phyloP scores from a whole-genome alignment of 2,329 filamentous ascomycete genomes.

The Cordyceps cateniannulata region DNA sequence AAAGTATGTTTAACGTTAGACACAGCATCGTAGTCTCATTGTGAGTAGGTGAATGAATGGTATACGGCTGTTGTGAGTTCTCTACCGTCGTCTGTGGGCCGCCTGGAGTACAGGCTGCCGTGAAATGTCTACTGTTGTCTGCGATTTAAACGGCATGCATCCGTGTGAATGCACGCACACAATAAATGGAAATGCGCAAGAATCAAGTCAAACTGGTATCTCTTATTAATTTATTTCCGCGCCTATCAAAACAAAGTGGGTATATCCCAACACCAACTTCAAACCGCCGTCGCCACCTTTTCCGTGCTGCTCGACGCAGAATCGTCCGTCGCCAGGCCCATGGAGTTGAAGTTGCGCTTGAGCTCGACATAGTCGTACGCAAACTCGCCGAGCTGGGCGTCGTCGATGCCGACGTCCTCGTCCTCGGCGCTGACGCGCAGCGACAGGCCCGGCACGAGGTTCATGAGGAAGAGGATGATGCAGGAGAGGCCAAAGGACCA shows the following conservation, averaged over 20 bases:
- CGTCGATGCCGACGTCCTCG: conserved; percentile 64
- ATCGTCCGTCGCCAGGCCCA: conserved; percentile 13
- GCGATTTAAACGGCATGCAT: no score
- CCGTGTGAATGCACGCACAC: no score
- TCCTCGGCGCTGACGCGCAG: conserved; percentile 61
- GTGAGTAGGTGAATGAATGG: no score
- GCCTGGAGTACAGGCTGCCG: no score
- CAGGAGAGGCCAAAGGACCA: conserved; percentile 64
- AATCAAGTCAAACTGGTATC: background rate
- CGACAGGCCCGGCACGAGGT: conserved; percentile 63
- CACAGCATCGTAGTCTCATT: no score
- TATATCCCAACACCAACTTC: background rate
- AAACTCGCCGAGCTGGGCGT: conserved; percentile 74
- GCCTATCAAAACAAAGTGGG: background rate
- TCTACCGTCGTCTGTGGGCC: no score
- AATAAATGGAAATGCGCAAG: background rate
- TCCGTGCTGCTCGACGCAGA: conserved; percentile 22
- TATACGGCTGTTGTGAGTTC: no score
- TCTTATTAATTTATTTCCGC: background rate
- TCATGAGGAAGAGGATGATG: conserved; percentile 63
- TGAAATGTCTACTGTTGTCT: no score
- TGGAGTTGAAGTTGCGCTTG: conserved; percentile 52
- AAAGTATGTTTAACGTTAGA: background rate
- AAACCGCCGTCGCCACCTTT: conserved; percentile 18
- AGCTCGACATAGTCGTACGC: conserved; percentile 78